Evolutionary conservation across 768 basidiomycete species (phyloP), one percentile per base, ranked within the genome.

Genomic region (Rhizopogon vinicolor): DNA sequence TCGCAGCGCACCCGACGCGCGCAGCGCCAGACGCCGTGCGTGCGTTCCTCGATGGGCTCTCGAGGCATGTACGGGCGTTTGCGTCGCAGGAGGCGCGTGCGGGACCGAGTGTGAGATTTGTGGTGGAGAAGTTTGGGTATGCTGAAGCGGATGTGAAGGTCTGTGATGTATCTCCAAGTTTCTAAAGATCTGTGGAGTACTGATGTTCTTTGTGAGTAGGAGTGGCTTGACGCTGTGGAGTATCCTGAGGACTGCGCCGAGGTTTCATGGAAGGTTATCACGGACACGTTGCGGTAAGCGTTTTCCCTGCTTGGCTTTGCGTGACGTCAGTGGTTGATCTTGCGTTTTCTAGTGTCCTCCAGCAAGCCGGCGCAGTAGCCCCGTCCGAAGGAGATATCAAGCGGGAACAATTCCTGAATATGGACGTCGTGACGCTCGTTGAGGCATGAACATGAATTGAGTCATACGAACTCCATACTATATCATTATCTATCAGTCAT

Each of bases 81-180:
- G 73, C 86, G 56, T 81, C 82, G 0, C 59, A 71, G 3, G 83
- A 84, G 44, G 77, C 76, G 12, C 81, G 88, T 14, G 76, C 74
- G 2, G 77, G 76, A 2, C 74, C 74, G 39, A 83, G 89, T 65
- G 78, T 91, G 29, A 80, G 83, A 31, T 97, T 90, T 65, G 89
- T 98, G 63, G 79, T 81, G 65, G 72, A 76, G 10, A 84, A 80
- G 50, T 97, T 96, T 61, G 89, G 88, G 0, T 96, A 98, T 64
- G 78, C 82, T 3, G 82, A 86, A 53, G 80, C 84, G 55, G 96
- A 98, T 67, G 85, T 98, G 60, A 75, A 84, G 73, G 92, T 87
- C 35, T 29, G 18, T 43, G 12, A 25, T 5, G 25, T 25, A 10
- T 12, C n/a, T 42, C 18, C 41, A 8, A n/a, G 25, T 35, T 22